Evolutionary conservation across 148 eudicot species (phyloP), one percentile per base, ranked within the genome.

Genomic region (Talinum fruticosum): DNA sequence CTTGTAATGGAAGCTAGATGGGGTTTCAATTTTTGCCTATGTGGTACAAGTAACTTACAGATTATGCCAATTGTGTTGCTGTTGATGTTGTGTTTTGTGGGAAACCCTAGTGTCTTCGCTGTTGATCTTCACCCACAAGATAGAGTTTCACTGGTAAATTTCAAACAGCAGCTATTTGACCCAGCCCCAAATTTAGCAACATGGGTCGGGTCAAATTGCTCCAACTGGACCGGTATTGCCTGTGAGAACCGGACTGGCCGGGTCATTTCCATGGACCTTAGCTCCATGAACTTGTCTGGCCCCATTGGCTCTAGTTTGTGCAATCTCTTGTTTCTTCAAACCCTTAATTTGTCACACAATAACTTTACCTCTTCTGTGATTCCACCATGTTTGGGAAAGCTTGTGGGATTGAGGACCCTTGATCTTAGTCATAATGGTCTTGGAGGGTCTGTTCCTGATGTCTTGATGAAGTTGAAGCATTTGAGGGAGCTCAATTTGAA

Each of bases 221-320:
- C 78, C 51, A 87, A 79, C 64, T 91, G 91, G 90, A 80, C 82
- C 5, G 91, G 96, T 23, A 35, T 88, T 64, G 65, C 80, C 7
- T 81, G 89, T 79, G 89, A 86, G 16, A 84, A 81, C 74, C 77
- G 47, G 78, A 86, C 91, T 53, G 92, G 94, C 10, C 84, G 92
- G 73, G 90, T 91, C 69, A 78, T 83, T 32, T 77, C 88, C 21
- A 77, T 96, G 51, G 82, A 90, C 84, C 88, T 96, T 71, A 77
- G 90, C 57, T 78, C 80, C 30, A 82, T 91, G 83, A 87, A 76
- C 81, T 83, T 95, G 81, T 85, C 90, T 5, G 97, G 99, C n/a
- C 57, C 38, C 10, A 34, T 96, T 77, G 87, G 84, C 79, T 74
- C 87, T 76, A 82, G 83, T 80, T 79, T 96, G 51, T 96, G 99